A percentile compares a stretch with the other conserved stretches of the same genome.
These are phyloP conservation scores for Citrus medica DNA, from an alignment of 345 rosid species.

Conservation along the genomic window DNA sequence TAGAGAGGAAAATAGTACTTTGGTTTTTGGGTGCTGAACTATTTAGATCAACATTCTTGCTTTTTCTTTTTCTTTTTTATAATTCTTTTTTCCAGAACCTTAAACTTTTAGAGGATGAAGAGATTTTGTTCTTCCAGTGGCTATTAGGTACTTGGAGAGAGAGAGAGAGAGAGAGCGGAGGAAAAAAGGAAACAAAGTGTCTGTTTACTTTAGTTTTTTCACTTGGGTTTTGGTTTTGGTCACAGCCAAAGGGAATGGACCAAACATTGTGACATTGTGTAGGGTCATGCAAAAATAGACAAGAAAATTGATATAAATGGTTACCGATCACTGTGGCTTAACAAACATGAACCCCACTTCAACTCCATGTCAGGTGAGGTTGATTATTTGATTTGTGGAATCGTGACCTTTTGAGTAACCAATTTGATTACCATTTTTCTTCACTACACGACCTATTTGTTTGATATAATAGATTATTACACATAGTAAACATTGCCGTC, in stretches of 20 bases:
- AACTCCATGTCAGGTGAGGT: constrained; percentile 36
- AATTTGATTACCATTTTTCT: neutral
- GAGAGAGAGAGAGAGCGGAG: neutral
- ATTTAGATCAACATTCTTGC: constrained; percentile 19
- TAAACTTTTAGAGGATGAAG: constrained; percentile 7
- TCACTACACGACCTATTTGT: neutral
- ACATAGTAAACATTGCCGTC: too few species aligned
- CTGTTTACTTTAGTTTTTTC: neutral
- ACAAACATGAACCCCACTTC: constrained; percentile 2
- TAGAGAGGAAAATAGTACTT: neutral
- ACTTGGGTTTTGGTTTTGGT: neutral
- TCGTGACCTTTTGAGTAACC: neutral
- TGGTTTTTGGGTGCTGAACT: constrained; percentile 11
- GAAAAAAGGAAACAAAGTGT: neutral
- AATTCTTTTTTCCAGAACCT: constrained; percentile 24
- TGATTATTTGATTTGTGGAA: neutral
- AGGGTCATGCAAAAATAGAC: constrained; percentile 26
- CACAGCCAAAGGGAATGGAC: constrained; percentile 1
- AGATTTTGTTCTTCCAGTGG: neutral
- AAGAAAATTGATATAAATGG: constrained; percentile 13
- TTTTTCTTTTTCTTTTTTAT: neutral
- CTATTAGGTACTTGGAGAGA: neutral
- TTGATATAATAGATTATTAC: too few species aligned
- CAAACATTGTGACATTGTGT: constrained; percentile 2
- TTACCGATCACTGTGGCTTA: constrained; percentile 3